Percentiles rank a stretch among this genome's conserved stretches.
Evolutionary conservation across 768 basidiomycete species (phyloP).

Genomic region (Lactarius quietus): DNA sequence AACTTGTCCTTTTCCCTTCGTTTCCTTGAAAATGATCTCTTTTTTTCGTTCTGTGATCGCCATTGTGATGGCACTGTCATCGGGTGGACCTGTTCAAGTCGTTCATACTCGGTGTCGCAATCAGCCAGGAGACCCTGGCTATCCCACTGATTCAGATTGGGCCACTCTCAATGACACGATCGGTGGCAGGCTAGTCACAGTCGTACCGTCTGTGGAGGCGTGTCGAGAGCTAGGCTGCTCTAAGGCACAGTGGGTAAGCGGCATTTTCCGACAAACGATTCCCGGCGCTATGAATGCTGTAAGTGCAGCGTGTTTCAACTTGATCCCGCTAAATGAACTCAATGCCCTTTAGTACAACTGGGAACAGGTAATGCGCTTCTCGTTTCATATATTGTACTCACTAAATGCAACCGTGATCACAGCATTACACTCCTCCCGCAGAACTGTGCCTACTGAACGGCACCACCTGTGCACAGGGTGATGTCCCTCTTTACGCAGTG

Average conservation of each 20-base stretch:
- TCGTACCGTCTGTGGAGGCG: slow-evolving; percentile 19
- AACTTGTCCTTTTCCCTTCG: background rate
- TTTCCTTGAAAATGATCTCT: background rate
- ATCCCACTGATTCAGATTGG: slow-evolving; percentile 17
- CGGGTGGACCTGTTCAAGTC: background rate
- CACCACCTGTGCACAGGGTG: no score
- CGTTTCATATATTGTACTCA: background rate
- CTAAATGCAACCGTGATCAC: background rate
- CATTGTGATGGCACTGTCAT: background rate
- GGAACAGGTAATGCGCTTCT: no score
- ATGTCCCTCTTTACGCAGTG: no score
- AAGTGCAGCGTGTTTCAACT: background rate
- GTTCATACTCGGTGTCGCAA: slow-evolving; percentile 20
- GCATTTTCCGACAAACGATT: slow-evolving; percentile 20
- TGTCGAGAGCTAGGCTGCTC: slow-evolving; percentile 18
- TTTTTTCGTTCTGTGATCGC: background rate
- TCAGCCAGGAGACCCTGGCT: slow-evolving; percentile 21
- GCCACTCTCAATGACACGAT: slow-evolving; percentile 18
- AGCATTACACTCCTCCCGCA: slow-evolving; percentile 15
- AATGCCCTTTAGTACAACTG: no score
- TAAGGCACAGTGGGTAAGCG: slow-evolving; percentile 19
- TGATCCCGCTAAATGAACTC: background rate
- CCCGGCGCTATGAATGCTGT: slow-evolving; percentile 24
- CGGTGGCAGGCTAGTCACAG: slow-evolving; percentile 14
- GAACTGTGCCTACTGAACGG: slow-evolving; percentile 20